A percentile compares a stretch with the other conserved stretches of the same genome.
These are phyloP conservation scores for Plenodomus tracheiphilus DNA, from an alignment of 2,329 filamentous ascomycete species.

Conservation along the genomic window DNA sequence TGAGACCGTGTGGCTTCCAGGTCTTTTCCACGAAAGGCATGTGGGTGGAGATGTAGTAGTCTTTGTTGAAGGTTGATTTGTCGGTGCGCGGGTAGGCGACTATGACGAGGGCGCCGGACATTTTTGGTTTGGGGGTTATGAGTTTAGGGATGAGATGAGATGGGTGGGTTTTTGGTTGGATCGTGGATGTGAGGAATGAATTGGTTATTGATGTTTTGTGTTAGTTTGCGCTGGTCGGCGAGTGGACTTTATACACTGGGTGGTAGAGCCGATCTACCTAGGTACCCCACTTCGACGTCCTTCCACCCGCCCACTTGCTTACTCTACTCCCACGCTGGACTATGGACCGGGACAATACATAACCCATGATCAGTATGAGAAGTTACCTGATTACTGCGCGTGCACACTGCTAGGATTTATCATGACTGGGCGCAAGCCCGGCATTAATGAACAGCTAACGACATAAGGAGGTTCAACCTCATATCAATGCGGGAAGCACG, in stretches of 20 bases:
- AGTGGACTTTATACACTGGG: not conserved
- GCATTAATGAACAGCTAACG: not conserved
- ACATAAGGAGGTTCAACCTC: not conserved
- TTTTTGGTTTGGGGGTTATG: conserved; percentile 5
- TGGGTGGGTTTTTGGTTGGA: too few relatives aligned
- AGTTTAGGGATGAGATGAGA: not conserved
- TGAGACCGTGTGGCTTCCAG: conserved; percentile 49
- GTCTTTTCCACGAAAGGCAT: conserved; percentile 49
- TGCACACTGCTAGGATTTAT: too few relatives aligned
- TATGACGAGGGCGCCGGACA: conserved; percentile 19
- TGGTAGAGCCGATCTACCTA: not conserved
- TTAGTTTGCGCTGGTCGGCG: conserved; percentile 8
- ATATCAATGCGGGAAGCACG: too few relatives aligned
- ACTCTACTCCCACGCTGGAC: not conserved
- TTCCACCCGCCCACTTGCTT: conserved; percentile 10
- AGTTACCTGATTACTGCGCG: too few relatives aligned
- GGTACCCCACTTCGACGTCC: conserved; percentile 20
- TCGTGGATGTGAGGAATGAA: too few relatives aligned
- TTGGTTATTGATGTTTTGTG: not conserved
- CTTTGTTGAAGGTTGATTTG: conserved; percentile 51
- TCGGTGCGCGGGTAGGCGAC: conserved; percentile 50
- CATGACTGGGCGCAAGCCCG: too few relatives aligned
- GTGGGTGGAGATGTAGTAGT: conserved; percentile 55
- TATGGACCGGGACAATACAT: not conserved
- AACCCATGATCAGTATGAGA: not conserved